These are phyloP conservation scores for Rhododendron molle DNA, from an alignment of 148 eudicot genomes.

Conservation along the genomic window DNA sequence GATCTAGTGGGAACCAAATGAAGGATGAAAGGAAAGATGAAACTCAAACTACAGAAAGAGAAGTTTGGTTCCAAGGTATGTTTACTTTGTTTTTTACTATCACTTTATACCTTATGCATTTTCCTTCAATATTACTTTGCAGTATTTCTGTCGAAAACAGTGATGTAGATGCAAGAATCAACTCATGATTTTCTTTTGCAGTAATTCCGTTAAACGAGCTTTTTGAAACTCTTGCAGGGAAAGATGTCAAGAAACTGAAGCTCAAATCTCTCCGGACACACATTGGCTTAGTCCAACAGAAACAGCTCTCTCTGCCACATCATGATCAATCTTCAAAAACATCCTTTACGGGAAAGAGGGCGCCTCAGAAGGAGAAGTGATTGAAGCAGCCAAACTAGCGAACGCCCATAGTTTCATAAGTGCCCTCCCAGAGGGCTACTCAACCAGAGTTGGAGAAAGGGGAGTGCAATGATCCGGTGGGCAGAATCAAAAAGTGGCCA, in stretches of 20 bases:
- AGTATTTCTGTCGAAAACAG: neutral
- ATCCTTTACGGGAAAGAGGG: slow-evolving; percentile 90
- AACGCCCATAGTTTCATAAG: slow-evolving; percentile 90
- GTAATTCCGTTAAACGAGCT: neutral
- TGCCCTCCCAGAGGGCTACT: slow-evolving; percentile 88
- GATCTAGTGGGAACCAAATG: neutral
- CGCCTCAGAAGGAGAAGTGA: slow-evolving; percentile 69
- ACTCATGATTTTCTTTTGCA: neutral
- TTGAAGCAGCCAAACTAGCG: slow-evolving; percentile 84
- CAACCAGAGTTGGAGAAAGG: slow-evolving; percentile 86
- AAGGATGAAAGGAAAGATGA: neutral
- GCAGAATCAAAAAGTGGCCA: slow-evolving; percentile 95
- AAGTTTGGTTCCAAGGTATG: neutral
- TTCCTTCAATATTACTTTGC: neutral
- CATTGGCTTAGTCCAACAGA: slow-evolving; percentile 97
- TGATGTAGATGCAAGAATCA: neutral
- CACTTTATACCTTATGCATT: neutral
- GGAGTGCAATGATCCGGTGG: slow-evolving; percentile 95
- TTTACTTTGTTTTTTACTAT: neutral
- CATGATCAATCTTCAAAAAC: slow-evolving; percentile 65
- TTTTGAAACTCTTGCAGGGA: slow-evolving; percentile 34
- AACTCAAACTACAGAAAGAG: neutral
- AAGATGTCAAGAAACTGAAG: slow-evolving; percentile 75
- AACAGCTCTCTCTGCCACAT: slow-evolving; percentile 87
- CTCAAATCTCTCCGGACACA: slow-evolving; percentile 75